Base-by-base conservation (phyloP, 257 asterid species). In the Cordia subcordata region DNA sequence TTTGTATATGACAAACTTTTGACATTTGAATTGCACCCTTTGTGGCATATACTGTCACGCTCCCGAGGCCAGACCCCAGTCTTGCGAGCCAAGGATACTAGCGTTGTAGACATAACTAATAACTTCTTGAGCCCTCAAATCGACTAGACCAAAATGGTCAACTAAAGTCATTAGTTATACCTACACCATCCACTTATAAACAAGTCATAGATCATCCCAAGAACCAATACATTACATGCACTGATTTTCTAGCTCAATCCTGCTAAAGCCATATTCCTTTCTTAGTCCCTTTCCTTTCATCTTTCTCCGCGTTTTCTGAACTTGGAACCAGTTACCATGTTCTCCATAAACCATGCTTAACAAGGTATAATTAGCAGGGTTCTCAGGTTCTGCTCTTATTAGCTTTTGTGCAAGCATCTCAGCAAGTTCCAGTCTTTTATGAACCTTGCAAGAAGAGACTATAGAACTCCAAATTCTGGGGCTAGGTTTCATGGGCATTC, bases 381-480 rank as follows among this genome's bases (percentile, higher is more conserved):
- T 84, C 53, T 72, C 85, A n/a, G 94, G 95, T 57, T 86, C 91
- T 3, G 60, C 68, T 32, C 71, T 68, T n/a, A 79, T 66, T 6
- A 89, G 84, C n/a, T 46, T 56, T 11, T 46, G 60, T 12, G 79
- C 95, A 21, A 79, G 57, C 37, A 46, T 27, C 56, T 82, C 83
- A 8, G 91, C 95, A 60, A 83, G 46, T 54, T 85, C 82, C 75
- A 81, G 46, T 70, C 81, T 79, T 57, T 92, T 83, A 44, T 88
- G 79, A 53, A 69, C 65, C 71, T 77, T 85, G 68, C 95, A 77
- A 17, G 90, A 82, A 58, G 81, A 72, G 57, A 80, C 80, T 44
- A 88, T 68, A 39, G 70, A 83, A 63, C 72, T 83, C 86, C 79
- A 83, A 3, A 83, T 72, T 56, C 70, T 67, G 2, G 79, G 51